phyloP scores from a whole-genome alignment of 768 basidiomycete species.

The Pilatotrama ljubarskyi region DNA sequence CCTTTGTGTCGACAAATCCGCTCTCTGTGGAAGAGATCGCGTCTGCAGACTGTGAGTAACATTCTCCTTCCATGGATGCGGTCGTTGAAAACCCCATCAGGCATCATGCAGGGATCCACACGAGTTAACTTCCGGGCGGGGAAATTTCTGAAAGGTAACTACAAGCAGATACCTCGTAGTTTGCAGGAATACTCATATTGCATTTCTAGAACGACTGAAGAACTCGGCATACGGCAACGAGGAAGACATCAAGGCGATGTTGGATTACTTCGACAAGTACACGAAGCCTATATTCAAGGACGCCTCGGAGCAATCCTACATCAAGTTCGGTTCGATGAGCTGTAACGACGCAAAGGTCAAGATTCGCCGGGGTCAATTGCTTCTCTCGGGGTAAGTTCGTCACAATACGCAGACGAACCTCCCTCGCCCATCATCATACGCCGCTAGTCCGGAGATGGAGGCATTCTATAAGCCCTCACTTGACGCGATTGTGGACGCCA shows the following conservation, averaged over 20 bases:
- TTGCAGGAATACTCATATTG: background rate
- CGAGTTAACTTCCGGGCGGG: slow-evolving; percentile 40
- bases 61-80: background rate
- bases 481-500: slow-evolving; percentile 34
- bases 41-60: slow-evolving; percentile 35
- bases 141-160: slow-evolving; percentile 34
- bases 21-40: slow-evolving; percentile 50
- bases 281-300: slow-evolving; percentile 48
- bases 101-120: slow-evolving; percentile 44
- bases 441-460: slow-evolving; percentile 36
- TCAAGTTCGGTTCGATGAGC: slow-evolving; percentile 43
- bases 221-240: slow-evolving; percentile 35
- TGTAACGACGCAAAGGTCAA: slow-evolving; percentile 42
- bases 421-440: too few relatives aligned
- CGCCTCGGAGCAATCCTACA: slow-evolving; percentile 39
- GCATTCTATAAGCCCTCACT: slow-evolving; percentile 47
- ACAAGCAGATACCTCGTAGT: background rate
- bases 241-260: slow-evolving; percentile 39
- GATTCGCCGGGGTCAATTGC: slow-evolving; percentile 42
- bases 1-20: slow-evolving; percentile 33
- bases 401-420: background rate
- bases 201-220: slow-evolving; percentile 4
- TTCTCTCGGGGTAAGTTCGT: slow-evolving; percentile 37
- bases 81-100: slow-evolving; percentile 24
- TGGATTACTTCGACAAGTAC: slow-evolving; percentile 41